Percentiles rank a stretch among this genome's conserved stretches.
These are phyloP conservation scores for Talaromyces islandicus DNA, from an alignment of 2,329 filamentous ascomycete species.

Conservation along the genomic window DNA sequence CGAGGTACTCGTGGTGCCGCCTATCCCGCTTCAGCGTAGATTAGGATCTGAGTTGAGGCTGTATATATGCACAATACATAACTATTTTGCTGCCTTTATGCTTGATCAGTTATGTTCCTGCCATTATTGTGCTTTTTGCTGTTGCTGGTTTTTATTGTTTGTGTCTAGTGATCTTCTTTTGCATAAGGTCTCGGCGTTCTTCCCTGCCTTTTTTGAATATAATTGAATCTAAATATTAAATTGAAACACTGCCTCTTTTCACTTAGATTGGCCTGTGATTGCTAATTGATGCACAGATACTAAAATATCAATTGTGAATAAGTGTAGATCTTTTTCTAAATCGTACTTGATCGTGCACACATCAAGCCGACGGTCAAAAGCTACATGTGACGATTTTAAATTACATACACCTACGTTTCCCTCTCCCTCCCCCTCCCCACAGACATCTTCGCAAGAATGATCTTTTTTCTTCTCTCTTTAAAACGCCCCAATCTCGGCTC, in stretches of 20 bases:
- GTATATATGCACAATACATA: not conserved
- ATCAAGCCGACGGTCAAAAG: not conserved
- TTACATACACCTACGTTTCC: not conserved
- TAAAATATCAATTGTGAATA: not conserved
- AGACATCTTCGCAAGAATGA: not conserved
- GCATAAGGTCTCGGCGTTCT: not conserved
- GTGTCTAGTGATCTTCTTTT: not conserved
- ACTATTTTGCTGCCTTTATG: not conserved
- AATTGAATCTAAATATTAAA: not conserved
- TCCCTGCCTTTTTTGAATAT: not conserved
- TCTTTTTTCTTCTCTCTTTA: not conserved
- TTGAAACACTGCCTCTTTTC: not conserved
- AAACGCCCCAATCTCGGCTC: constrained; percentile 38
- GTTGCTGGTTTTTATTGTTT: not conserved
- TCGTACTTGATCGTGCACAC: not conserved
- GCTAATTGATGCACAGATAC: too few relatives aligned
- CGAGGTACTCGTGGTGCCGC: constrained; percentile 6
- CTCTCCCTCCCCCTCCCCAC: not conserved
- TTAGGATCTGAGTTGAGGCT: not conserved
- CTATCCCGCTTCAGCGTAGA: not conserved
- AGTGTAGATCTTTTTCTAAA: not conserved
- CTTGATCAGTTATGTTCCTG: not conserved
- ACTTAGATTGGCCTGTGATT: not conserved
- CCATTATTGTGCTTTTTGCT: not conserved
- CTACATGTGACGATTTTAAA: not conserved